phyloP scores from a whole-genome alignment of 2,329 filamentous ascomycete genomes.

The Penicillium palitans region DNA sequence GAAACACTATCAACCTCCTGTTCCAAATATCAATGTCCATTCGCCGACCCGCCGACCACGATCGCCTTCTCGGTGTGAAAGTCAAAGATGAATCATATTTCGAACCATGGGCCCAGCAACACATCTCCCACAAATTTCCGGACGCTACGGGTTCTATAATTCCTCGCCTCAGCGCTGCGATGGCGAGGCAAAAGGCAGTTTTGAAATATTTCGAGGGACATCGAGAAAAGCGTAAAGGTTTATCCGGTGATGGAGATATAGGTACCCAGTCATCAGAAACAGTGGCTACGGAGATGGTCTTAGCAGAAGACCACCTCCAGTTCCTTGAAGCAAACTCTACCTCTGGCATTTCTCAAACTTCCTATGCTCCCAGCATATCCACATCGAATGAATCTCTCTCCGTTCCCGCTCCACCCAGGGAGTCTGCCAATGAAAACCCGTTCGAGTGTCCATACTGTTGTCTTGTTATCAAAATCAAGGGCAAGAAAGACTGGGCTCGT shows the following conservation, averaged over 20 bases:
- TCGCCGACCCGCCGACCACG: constrained; percentile 39
- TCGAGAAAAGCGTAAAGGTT: neutral
- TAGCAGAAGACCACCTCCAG: neutral
- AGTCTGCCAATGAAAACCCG: neutral
- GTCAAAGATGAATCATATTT: neutral
- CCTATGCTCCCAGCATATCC: neutral
- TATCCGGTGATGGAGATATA: too few relatives aligned
- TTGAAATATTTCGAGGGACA: neutral
- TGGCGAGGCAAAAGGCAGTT: neutral
- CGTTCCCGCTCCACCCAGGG: neutral
- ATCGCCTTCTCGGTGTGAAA: constrained; percentile 22
- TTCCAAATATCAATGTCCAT: constrained; percentile 42
- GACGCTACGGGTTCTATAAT: too few relatives aligned
- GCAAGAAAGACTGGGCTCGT: neutral
- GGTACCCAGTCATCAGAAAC: neutral
- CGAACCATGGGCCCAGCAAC: neutral
- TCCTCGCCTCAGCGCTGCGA: neutral
- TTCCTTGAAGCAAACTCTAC: neutral
- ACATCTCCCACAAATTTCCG: neutral
- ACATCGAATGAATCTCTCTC: neutral
- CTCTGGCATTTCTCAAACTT: neutral
- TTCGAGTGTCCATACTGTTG: neutral
- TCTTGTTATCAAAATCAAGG: neutral
- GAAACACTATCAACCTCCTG: constrained; percentile 35
- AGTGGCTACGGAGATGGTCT: neutral